Evolutionary conservation across 768 basidiomycete genomes (phyloP).

Genomic region (Kwoniella sp.): DNA sequence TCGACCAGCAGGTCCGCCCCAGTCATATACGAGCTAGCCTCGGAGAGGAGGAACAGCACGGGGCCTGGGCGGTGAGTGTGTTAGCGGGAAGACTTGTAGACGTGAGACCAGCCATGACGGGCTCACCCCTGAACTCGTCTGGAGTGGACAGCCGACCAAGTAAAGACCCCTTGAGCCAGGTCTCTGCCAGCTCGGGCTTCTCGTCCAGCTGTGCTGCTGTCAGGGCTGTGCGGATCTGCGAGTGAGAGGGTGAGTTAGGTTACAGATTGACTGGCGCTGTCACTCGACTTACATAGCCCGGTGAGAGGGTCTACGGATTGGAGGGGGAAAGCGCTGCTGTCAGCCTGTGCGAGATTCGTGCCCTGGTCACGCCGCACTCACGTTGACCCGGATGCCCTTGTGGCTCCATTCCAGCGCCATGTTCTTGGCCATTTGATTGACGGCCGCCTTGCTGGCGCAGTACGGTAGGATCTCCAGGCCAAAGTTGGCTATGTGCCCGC

Average conservation of each 20-base stretch:
- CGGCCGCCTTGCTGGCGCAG: slow-evolving; percentile 46
- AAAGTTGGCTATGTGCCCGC: slow-evolving; percentile 30
- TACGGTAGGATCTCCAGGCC: slow-evolving; percentile 29
- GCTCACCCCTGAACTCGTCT: slow-evolving; percentile 31
- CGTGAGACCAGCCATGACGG: not conserved
- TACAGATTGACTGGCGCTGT: not conserved
- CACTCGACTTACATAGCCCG: slow-evolving; percentile 23
- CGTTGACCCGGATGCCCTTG: slow-evolving; percentile 42
- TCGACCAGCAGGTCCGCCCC: slow-evolving; percentile 39
- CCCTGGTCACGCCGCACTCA: slow-evolving; percentile 8
- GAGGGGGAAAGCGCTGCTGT: not conserved
- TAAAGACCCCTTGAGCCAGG: slow-evolving; percentile 28
- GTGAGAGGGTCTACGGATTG: slow-evolving; percentile 22
- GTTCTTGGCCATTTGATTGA: slow-evolving; percentile 42
- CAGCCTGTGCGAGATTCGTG: too few relatives aligned
- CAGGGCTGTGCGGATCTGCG: slow-evolving; percentile 22
- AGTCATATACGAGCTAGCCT: slow-evolving; percentile 44
- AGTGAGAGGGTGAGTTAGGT: too few relatives aligned
- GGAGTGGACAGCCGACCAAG: slow-evolving; percentile 27
- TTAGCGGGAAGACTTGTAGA: not conserved
- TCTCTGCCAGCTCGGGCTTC: slow-evolving; percentile 25
- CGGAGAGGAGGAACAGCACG: slow-evolving; percentile 37
- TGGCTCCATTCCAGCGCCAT: slow-evolving; percentile 48
- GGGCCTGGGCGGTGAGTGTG: slow-evolving; percentile 19
- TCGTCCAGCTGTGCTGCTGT: slow-evolving; percentile 31